Conservation (phyloP, 164 flowering plant species). For the Magnolia sinica region DNA sequence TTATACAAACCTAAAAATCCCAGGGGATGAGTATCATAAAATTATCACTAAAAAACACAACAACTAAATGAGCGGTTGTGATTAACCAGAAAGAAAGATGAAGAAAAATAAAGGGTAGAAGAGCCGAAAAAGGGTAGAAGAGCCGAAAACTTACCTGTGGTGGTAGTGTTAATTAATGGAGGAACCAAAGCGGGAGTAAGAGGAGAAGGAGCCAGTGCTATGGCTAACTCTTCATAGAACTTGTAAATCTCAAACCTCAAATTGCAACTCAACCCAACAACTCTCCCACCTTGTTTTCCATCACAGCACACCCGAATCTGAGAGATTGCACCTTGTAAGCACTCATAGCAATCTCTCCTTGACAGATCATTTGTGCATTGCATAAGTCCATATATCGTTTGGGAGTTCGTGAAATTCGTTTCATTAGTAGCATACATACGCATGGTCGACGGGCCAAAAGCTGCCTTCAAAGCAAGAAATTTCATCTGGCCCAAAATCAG, state of each 20-base stretch:
- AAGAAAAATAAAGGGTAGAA: no score
- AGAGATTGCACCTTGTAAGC: constrained; percentile 11
- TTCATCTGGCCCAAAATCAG: background rate
- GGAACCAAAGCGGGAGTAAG: background rate
- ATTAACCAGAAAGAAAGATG: no score
- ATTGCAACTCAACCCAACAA: constrained; percentile 21
- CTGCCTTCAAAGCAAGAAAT: background rate
- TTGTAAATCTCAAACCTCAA: constrained; percentile 26
- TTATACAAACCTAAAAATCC: no score
- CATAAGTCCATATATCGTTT: constrained; percentile 21
- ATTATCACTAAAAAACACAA: no score
- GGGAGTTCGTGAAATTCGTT: background rate
- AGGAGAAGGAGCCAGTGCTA: background rate
- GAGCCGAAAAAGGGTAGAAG: no score
- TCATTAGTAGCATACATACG: background rate
- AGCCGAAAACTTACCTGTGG: no score
- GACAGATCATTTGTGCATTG: constrained; percentile 42
- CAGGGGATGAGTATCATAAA: no score
- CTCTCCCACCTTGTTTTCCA: constrained; percentile 14
- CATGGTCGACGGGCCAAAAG: background rate
- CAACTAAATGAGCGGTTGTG: no score
- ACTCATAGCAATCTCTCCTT: constrained; percentile 12
- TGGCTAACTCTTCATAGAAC: constrained; percentile 5
- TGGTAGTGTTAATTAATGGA: background rate
- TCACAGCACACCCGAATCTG: constrained; percentile 2